phyloP scores from a whole-genome alignment of 1,284 basidiomycete genomes.

The Veloboletus limbatus region DNA sequence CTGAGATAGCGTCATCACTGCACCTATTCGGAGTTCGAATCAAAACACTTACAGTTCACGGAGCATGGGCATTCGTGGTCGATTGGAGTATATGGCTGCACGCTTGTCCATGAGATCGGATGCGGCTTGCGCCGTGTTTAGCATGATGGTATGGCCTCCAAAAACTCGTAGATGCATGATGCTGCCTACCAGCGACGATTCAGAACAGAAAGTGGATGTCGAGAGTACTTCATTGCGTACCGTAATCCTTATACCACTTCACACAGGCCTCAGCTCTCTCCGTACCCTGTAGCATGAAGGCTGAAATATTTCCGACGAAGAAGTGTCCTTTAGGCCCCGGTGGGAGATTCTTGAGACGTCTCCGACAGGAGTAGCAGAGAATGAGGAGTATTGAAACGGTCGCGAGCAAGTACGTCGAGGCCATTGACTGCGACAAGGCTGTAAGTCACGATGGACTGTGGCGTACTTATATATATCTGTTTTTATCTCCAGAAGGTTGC shows the following conservation, averaged over 20 bases:
- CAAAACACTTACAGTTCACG: slow-evolving; percentile 11
- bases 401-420: too few relatives aligned
- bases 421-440: too few relatives aligned
- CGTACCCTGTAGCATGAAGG: too few relatives aligned
- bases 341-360: too few relatives aligned
- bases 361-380: too few relatives aligned
- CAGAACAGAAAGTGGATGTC: not conserved
- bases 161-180: slow-evolving; percentile 8
- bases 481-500: too few relatives aligned
- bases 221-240: not conserved
- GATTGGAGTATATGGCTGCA: slow-evolving; percentile 12
- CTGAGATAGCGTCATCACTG: not conserved
- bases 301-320: too few relatives aligned
- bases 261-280: not conserved
- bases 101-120: slow-evolving; percentile 18
- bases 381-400: too few relatives aligned
- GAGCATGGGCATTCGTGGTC: slow-evolving; percentile 13
- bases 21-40: not conserved
- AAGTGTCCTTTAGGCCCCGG: too few relatives aligned
- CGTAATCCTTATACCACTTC: slow-evolving; percentile 11
- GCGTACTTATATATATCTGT: too few relatives aligned
- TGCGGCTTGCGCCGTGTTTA: slow-evolving; percentile 10
- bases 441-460: too few relatives aligned
- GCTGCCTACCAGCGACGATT: not conserved
- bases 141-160: slow-evolving; percentile 4